A percentile compares a stretch with the other conserved stretches of the same genome.
These are phyloP conservation scores for Hyphopichia buzzinii DNA, from an alignment of 1,139 yeast species.

Conservation along the genomic window DNA sequence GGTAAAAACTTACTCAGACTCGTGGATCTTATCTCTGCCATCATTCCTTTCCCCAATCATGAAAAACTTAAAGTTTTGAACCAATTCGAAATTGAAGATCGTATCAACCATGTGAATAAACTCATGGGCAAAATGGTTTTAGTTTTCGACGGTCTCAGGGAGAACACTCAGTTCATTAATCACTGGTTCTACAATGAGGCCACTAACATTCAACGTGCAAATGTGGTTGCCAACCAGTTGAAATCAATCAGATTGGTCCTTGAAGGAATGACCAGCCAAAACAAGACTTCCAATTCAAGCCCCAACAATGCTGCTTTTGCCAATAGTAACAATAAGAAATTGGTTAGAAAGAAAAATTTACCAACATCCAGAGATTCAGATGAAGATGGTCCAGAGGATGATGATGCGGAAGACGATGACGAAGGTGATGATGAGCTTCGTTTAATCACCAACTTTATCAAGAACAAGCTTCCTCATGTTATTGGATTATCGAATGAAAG, in stretches of 20 bases:
- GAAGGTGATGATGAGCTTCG: slow-evolving; percentile 46
- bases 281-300: slow-evolving; percentile 8
- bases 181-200: slow-evolving; percentile 52
- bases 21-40: slow-evolving; percentile 55
- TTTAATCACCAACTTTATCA: slow-evolving; percentile 44
- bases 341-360: slow-evolving; percentile 14
- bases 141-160: slow-evolving; percentile 31
- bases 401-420: slow-evolving; percentile 30
- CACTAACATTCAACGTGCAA: slow-evolving; percentile 52
- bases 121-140: slow-evolving; percentile 35
- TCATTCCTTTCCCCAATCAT: slow-evolving; percentile 56
- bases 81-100: slow-evolving; percentile 27
- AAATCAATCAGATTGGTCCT: slow-evolving; percentile 54
- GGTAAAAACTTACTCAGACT: slow-evolving; percentile 34
- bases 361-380: slow-evolving; percentile 5
- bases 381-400: slow-evolving; percentile 14
- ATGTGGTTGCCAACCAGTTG: slow-evolving; percentile 60
- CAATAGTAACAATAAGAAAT: slow-evolving; percentile 10
- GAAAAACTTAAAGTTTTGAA: slow-evolving; percentile 45
- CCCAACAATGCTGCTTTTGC: slow-evolving; percentile 2
- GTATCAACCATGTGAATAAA: slow-evolving; percentile 30
- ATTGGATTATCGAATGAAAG: slow-evolving; percentile 47
- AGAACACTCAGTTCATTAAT: slow-evolving; percentile 35
- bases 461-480: slow-evolving; percentile 45
- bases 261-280: slow-evolving; percentile 46